A percentile compares a stretch with the other conserved stretches of the same genome.
These are phyloP conservation scores for Withania somnifera DNA, from an alignment of 305 asterid species.

Conservation along the genomic window DNA sequence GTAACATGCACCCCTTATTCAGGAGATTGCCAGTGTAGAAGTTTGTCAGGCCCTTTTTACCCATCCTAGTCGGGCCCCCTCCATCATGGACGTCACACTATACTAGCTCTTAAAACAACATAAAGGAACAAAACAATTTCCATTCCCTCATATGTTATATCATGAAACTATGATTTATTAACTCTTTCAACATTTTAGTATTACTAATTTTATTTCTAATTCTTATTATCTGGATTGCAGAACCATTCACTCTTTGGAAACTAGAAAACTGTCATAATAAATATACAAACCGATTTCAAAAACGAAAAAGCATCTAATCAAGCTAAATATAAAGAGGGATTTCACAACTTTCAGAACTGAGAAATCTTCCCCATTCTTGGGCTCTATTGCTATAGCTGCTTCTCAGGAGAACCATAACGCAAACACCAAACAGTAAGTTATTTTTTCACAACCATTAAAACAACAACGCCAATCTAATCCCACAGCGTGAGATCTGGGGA, in stretches of 20 bases:
- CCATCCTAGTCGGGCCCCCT: not conserved
- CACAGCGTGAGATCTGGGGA: no score
- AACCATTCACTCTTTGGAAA: not conserved
- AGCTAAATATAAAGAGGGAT: slow-evolving; percentile 1
- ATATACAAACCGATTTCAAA: not conserved
- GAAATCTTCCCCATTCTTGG: slow-evolving; percentile 30
- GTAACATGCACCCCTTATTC: not conserved
- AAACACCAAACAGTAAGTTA: not conserved
- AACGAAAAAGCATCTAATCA: not conserved
- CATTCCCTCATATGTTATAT: not conserved
- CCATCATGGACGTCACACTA: not conserved
- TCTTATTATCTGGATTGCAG: not conserved
- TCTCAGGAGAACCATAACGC: not conserved
- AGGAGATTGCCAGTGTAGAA: not conserved
- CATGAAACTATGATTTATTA: not conserved
- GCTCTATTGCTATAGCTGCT: slow-evolving; percentile 9
- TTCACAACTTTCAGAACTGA: slow-evolving; percentile 23
- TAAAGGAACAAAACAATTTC: not conserved
- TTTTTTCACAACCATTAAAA: not conserved
- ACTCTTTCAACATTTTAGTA: not conserved
- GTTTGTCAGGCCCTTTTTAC: not conserved
- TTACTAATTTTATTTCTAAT: not conserved
- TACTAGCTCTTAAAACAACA: not conserved
- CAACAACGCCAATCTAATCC: no score
- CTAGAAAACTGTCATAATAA: not conserved